Base-by-base conservation (phyloP, 2,329 filamentous ascomycete species). In the Chaetomium strumarium region DNA sequence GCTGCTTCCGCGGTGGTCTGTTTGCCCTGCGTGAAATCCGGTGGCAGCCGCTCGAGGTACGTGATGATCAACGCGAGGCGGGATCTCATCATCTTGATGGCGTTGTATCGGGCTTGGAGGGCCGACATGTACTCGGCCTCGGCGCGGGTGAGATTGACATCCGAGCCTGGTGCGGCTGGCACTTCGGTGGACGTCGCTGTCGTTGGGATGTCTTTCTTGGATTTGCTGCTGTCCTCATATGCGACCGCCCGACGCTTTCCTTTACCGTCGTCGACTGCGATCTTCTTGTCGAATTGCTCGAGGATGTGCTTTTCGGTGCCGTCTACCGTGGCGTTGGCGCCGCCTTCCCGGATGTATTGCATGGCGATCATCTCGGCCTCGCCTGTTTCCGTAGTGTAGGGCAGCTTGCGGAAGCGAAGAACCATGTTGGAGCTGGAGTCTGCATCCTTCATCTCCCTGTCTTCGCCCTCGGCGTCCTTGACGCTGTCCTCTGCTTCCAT, bases 331-430 rank as follows among this genome's bases (percentile, higher is more conserved):
- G 90, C 91, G 63, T 88, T 92, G 44, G 88, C 88, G 43, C 87
- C 88, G 37, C 88, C 89, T 48, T 85, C 84, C 0, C 92, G 91
- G 17, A 99, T 86, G 60, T 91, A 95, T 69, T 96, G 90, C 64
- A 99, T 88, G 61, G 88, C 88, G 60, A 99, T 97, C 90, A 96
- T 96, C 70, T 99, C 93, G 1, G 91, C 91, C 68, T 97, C 91
- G 10, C 89, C 90, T 0, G 91, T 96, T 71, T 97, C 93, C 2
- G 97, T 84, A 0, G 86, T 86, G 68, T 93, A 97, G 1, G 86
- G 82, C 10, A 97, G 71, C 65, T 95, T 86, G 55, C 85, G 81
- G 70, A 97, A 97, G 63, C 81, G 86, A 55, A 93, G 77, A 46
- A 56, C 54, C 56, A 58, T 58, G n/a, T 78, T 80, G 20, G 83